Conservation (phyloP, 2,329 filamentous ascomycete genomes). For the Neofusicoccum kwambonambiense region DNA sequence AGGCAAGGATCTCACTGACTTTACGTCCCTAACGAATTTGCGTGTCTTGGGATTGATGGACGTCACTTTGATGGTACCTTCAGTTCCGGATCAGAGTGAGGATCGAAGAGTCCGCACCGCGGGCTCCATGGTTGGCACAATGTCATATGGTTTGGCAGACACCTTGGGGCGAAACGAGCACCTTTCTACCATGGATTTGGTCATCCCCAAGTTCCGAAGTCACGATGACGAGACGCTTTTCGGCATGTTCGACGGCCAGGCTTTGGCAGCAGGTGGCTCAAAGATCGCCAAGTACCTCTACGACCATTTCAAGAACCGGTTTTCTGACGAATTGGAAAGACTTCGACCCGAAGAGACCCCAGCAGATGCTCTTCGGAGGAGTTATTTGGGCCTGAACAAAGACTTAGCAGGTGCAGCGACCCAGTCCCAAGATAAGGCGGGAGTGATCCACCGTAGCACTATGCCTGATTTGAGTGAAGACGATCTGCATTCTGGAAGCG, state of each 20-base stretch:
- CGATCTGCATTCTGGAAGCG: constrained; percentile 84
- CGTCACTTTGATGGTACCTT: constrained; percentile 89
- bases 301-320: constrained; percentile 87
- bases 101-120: constrained; percentile 95
- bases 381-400: constrained; percentile 89
- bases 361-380: constrained; percentile 76
- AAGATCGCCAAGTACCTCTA: constrained; percentile 96
- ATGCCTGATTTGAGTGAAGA: constrained; percentile 81
- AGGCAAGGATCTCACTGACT: constrained; percentile 80
- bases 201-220: constrained; percentile 87
- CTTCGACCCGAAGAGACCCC: constrained; percentile 72
- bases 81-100: constrained; percentile 91
- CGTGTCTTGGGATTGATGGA: constrained; percentile 94
- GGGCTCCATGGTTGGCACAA: constrained; percentile 83
- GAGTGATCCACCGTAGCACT: constrained; percentile 66
- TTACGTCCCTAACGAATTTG: constrained; percentile 78
- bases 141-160: constrained; percentile 97
- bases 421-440: constrained; percentile 57
- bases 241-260: constrained; percentile 94
- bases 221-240: constrained; percentile 86
- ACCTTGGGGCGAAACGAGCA: constrained; percentile 91
- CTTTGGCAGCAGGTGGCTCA: constrained; percentile 83
- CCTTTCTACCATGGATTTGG: constrained; percentile 90
- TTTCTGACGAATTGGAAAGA: constrained; percentile 76
- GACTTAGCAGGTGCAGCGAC: constrained; percentile 84